Percentiles rank a stretch among this genome's conserved stretches.
Evolutionary conservation across 2,329 filamentous ascomycete genomes (phyloP).

Genomic region (Ophiostoma novo-ulmi): DNA sequence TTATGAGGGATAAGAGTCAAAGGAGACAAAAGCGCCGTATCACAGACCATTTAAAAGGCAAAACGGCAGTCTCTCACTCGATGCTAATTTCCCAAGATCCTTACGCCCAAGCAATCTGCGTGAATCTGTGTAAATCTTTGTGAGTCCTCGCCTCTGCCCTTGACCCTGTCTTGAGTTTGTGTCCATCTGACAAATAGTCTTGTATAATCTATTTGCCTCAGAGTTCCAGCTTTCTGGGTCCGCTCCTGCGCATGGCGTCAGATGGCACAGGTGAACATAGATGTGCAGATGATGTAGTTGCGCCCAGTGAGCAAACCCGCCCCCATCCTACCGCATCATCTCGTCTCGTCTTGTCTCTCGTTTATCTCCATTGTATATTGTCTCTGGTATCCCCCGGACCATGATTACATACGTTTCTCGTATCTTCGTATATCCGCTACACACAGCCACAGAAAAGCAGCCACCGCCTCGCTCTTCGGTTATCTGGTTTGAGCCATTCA

Average conservation of each 20-base stretch:
- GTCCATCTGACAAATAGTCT: neutral
- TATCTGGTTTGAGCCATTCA: neutral
- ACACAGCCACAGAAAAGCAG: neutral
- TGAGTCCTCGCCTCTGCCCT: neutral
- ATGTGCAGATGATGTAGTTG: neutral
- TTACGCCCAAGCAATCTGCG: neutral
- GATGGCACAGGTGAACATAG: neutral
- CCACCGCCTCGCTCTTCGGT: neutral
- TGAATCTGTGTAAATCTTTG: neutral
- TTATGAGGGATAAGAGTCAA: neutral
- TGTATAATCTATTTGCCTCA: neutral
- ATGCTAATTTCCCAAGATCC: neutral
- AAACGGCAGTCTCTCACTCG: neutral
- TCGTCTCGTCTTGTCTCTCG: neutral
- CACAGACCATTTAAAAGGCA: neutral
- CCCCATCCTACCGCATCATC: neutral
- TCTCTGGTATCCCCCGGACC: neutral
- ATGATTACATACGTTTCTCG: neutral
- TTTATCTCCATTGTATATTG: neutral
- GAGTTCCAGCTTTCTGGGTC: neutral
- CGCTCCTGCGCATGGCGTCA: neutral
- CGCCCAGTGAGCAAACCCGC: neutral
- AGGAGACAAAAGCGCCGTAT: neutral
- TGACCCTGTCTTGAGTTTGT: neutral
- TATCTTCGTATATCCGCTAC: neutral